These are phyloP conservation scores for Hanseniaspora uvarum DNA, from an alignment of 1,139 yeast species.

Conservation along the genomic window DNA sequence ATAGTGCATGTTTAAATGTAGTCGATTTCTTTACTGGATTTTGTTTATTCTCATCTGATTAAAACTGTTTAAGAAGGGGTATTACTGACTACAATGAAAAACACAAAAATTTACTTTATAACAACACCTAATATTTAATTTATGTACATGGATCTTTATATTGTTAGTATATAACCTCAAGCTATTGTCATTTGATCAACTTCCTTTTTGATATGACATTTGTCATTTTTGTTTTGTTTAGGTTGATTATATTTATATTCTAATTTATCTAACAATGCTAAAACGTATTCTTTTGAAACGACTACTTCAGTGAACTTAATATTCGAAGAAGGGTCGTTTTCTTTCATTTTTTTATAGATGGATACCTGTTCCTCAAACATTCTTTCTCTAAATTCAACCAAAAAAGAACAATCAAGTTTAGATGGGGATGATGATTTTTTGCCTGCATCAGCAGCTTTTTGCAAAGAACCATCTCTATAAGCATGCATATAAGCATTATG, in stretches of 20 bases:
- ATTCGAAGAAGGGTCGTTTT: not conserved
- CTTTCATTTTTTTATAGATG: not conserved
- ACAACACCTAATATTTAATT: not conserved
- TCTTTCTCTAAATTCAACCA: not conserved
- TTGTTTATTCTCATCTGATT: too few relatives aligned
- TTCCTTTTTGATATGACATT: not conserved
- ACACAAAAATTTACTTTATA: too few relatives aligned
- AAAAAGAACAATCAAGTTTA: not conserved
- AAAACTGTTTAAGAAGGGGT: too few relatives aligned
- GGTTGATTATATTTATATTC: not conserved
- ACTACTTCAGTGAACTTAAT: not conserved
- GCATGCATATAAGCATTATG: conserved; percentile 13
- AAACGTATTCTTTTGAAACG: not conserved
- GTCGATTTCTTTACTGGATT: too few relatives aligned
- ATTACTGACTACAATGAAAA: too few relatives aligned
- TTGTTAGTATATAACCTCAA: not conserved
- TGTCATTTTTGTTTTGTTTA: not conserved
- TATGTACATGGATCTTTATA: not conserved
- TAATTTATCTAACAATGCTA: not conserved
- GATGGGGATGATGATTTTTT: not conserved
- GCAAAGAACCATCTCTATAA: not conserved
- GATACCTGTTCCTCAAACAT: not conserved
- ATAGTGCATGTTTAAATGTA: too few relatives aligned
- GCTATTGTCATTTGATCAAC: not conserved
- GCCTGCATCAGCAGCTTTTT: not conserved